Evolutionary conservation across 495 filamentous ascomycete species (phyloP).

Genomic region (Articulospora tetracladia): DNA sequence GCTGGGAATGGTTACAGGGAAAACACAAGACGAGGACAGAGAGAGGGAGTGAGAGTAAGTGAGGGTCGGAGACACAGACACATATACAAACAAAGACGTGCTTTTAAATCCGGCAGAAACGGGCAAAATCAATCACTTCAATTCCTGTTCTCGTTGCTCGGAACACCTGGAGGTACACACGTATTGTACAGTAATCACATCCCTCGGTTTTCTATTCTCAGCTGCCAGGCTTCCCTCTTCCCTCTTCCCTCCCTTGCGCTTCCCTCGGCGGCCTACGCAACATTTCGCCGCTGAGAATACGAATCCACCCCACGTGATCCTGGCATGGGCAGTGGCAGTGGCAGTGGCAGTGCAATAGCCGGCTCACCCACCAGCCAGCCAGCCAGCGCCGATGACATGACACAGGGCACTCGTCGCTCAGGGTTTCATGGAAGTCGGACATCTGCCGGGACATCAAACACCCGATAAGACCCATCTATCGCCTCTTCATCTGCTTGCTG

Average conservation of each 20-base stretch:
- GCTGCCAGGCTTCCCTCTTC: not conserved
- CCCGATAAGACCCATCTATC: not conserved
- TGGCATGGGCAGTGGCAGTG: too few species aligned
- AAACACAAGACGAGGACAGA: too few species aligned
- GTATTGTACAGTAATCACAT: not conserved
- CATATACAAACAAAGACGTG: not conserved
- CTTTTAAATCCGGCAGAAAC: too few species aligned
- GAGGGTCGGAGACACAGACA: not conserved
- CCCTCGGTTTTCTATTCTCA: not conserved
- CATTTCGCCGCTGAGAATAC: not conserved
- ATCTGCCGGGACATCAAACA: not conserved
- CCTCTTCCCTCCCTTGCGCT: too few species aligned
- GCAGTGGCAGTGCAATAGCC: not conserved
- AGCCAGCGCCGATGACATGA: too few species aligned
- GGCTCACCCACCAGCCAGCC: too few species aligned
- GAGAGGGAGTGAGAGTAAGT: too few species aligned
- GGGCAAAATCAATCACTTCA: too few species aligned
- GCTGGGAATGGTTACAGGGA: not conserved
- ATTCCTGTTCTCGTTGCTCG: too few species aligned
- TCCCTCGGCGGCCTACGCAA: not conserved
- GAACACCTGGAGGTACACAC: too few species aligned
- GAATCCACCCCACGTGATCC: not conserved
- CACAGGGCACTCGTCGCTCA: not conserved
- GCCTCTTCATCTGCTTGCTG: not conserved
- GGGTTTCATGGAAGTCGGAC: not conserved